Evolutionary conservation across 257 asterid genomes (phyloP).

Genomic region (Schizonepeta tenuifolia): DNA sequence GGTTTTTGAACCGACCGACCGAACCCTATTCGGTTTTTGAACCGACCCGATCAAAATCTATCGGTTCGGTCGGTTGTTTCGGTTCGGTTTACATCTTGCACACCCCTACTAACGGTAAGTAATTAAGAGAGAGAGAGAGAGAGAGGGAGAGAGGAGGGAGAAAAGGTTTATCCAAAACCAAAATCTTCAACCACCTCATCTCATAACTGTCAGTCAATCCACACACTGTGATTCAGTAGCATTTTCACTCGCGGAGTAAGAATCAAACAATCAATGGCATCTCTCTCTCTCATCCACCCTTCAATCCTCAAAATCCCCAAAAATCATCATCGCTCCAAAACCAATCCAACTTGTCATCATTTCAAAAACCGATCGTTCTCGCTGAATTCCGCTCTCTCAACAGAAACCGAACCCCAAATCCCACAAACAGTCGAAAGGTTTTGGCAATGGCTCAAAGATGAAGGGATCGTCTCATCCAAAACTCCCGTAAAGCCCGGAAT

Average conservation of each 20-base stretch:
- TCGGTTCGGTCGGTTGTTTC: too few species aligned
- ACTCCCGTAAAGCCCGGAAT: constrained; percentile 85
- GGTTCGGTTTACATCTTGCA: too few species aligned
- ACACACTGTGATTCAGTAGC: background rate
- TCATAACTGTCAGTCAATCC: constrained; percentile 31
- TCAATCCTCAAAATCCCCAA: constrained; percentile 36
- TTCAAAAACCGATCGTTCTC: constrained; percentile 44
- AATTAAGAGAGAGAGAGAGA: background rate
- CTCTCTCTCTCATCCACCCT: constrained; percentile 47
- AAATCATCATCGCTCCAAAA: constrained; percentile 29
- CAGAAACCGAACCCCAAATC: constrained; percentile 55
- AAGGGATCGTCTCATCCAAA: constrained; percentile 74
- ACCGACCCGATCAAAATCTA: too few species aligned
- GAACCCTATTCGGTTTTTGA: too few species aligned
- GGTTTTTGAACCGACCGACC: too few species aligned
- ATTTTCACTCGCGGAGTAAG: background rate
- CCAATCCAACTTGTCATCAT: constrained; percentile 31
- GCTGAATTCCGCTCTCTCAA: constrained; percentile 45
- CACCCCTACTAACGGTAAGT: too few species aligned
- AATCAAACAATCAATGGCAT: constrained; percentile 42
- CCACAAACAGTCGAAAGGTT: constrained; percentile 65
- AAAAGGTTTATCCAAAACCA: constrained; percentile 44
- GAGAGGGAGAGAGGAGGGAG: background rate
- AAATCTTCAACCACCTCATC: constrained; percentile 52
- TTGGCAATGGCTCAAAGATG: constrained; percentile 92